A percentile compares a stretch with the other conserved stretches of the same genome.
phyloP scores from a whole-genome alignment of 352 stramenopile genomes.

The Phytopythium ostracodes region DNA sequence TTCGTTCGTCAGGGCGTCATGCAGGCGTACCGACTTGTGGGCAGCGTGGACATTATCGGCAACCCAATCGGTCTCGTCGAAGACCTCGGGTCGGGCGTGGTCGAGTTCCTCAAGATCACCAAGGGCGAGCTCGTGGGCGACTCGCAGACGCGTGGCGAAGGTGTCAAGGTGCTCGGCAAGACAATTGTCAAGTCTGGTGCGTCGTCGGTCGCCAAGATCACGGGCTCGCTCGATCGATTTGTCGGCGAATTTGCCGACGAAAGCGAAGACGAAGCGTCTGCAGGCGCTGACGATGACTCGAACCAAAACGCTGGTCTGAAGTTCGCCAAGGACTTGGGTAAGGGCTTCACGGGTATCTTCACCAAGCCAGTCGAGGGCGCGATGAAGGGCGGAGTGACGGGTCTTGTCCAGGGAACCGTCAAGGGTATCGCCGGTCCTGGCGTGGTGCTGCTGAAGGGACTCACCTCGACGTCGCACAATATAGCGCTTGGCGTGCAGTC shows the following conservation, averaged over 20 bases:
- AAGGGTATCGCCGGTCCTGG: constrained; percentile 76
- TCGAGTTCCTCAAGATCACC: constrained; percentile 88
- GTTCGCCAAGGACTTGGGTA: constrained; percentile 83
- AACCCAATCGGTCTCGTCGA: constrained; percentile 86
- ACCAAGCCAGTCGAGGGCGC: constrained; percentile 84
- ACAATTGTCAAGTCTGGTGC: constrained; percentile 77
- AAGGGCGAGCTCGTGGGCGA: constrained; percentile 80
- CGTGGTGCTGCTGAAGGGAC: constrained; percentile 75
- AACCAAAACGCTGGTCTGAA: constrained; percentile 64
- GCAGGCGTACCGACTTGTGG: constrained; percentile 81
- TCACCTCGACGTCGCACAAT: constrained; percentile 83
- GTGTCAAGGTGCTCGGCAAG: constrained; percentile 84
- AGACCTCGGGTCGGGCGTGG: constrained; percentile 80
- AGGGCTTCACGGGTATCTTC: constrained; percentile 83
- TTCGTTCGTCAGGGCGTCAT: constrained; percentile 80
- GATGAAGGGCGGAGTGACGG: constrained; percentile 71
- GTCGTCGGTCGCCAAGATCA: constrained; percentile 79
- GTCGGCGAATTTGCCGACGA: constrained; percentile 76
- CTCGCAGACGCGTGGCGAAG: constrained; percentile 77
- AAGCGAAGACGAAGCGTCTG: constrained; percentile 16
- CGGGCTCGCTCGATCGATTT: constrained; percentile 82
- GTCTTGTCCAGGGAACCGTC: constrained; percentile 72
- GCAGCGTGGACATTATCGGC: constrained; percentile 83
- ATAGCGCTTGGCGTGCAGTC: constrained; percentile 74
- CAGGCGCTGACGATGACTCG: constrained; percentile 19